A percentile compares a stretch with the other conserved stretches of the same genome.
These are phyloP conservation scores for Sarocladium strictum DNA, from an alignment of 2,329 filamentous ascomycete genomes.

Conservation along the genomic window DNA sequence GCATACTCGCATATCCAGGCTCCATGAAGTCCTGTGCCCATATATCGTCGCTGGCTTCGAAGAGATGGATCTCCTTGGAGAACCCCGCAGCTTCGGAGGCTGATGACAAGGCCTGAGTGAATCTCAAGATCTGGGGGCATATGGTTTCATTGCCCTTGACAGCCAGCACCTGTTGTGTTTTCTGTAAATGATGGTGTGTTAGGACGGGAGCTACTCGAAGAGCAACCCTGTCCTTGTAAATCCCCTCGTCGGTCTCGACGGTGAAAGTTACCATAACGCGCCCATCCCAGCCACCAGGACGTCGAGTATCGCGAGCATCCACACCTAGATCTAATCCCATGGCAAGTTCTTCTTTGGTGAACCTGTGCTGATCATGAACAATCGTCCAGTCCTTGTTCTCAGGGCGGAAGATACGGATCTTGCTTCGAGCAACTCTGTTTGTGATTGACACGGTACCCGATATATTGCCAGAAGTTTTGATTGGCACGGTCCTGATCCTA, in stretches of 20 bases:
- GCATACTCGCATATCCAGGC: slow-evolving; percentile 31
- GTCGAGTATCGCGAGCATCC: slow-evolving; percentile 25
- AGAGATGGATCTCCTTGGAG: background rate
- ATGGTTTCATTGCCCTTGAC: slow-evolving; percentile 4
- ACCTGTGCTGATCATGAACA: slow-evolving; percentile 20
- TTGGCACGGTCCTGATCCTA: slow-evolving; percentile 22
- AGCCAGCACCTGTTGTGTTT: slow-evolving; percentile 21
- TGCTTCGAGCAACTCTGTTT: slow-evolving; percentile 9
- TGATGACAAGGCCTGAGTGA: slow-evolving; percentile 13
- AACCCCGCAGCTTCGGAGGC: slow-evolving; percentile 16
- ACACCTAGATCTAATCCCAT: slow-evolving; percentile 28
- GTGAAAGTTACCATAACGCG: slow-evolving; percentile 21
- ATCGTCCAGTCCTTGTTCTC: slow-evolving; percentile 18
- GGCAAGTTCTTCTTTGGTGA: slow-evolving; percentile 21
- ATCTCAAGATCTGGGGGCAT: background rate
- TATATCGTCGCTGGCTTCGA: slow-evolving; percentile 18
- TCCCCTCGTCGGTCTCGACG: slow-evolving; percentile 16
- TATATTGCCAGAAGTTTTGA: slow-evolving; percentile 12
- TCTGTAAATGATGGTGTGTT: slow-evolving; percentile 30
- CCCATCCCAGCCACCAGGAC: slow-evolving; percentile 22
- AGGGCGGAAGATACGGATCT: slow-evolving; percentile 23
- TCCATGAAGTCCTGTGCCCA: slow-evolving; percentile 36
- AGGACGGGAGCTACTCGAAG: slow-evolving; percentile 31
- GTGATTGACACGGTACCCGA: slow-evolving; percentile 6
- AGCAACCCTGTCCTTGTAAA: slow-evolving; percentile 20